These are phyloP conservation scores for Leishmania gerbilli DNA, from an alignment of 208 protist genomes.

Conservation along the genomic window DNA sequence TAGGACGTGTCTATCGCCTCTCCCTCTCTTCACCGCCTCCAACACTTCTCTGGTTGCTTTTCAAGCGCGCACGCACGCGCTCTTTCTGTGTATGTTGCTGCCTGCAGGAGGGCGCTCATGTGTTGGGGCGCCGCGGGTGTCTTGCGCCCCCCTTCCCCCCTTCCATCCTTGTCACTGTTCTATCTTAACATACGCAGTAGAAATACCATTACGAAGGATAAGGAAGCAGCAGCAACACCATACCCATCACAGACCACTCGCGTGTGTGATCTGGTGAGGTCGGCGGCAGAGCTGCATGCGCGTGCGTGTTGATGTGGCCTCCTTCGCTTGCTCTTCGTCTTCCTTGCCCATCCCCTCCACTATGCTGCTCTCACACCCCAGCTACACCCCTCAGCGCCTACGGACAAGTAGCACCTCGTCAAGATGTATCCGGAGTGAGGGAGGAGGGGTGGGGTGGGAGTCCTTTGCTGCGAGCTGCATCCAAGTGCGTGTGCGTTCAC, in stretches of 20 bases:
- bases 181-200: no score
- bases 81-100: background rate
- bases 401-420: background rate
- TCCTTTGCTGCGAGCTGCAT: background rate
- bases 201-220: background rate
- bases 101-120: background rate
- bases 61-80: background rate
- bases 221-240: background rate
- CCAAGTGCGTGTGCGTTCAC: background rate
- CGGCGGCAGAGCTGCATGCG: background rate
- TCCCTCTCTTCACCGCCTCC: background rate
- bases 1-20: background rate
- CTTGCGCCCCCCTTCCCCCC: background rate
- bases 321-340: background rate
- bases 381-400: background rate
- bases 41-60: background rate
- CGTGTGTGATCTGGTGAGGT: background rate
- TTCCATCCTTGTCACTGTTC: background rate
- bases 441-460: background rate
- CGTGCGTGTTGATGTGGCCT: background rate
- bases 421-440: background rate
- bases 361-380: background rate
- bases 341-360: background rate
- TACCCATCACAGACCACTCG: background rate
- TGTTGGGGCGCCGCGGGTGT: no score